Base-by-base conservation (phyloP, 75 land plant species). In the Selaginella moellendorffii region DNA sequence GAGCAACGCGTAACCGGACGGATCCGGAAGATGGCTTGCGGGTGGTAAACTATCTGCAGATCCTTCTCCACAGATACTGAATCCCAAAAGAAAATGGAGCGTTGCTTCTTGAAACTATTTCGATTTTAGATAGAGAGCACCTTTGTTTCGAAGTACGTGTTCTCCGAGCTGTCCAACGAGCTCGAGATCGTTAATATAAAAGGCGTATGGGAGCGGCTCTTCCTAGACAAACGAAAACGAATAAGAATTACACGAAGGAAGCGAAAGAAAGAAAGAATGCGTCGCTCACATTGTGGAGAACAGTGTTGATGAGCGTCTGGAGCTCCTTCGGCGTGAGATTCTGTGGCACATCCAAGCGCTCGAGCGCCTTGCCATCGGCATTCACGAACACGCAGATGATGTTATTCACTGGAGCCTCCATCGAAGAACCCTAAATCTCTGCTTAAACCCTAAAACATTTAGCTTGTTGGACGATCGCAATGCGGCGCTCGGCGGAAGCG, bases 201-300 rank as follows among this genome's bases (percentile, higher is more conserved):
- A 95, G 30, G 97, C 83, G 76, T 90, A 95, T 1, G 99, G 97
- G 58, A 95, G 42, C 63, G 73, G 85, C 68, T 95, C 99, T 69
- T 95, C 98, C 98, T 93, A 36, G 14, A n/a, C n/a, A 36, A 36
- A 36, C 46, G n/a, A 36, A 36, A 36, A 36, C 46, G 10, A 5
- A 36, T 14, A 36, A 5, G 14, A 5, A 36, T 14, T 14, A 36
- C 46, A 36, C 14, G 21, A 31, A 14, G 56, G 61, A 60, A 0
- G 9, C 8, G 72, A 21, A 31, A 36, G 46, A 36, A 14, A 36
- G 46, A 36, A 14, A 36, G 46, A 36, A 14, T 5, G 46, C 46
- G 14, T 5, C 5, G 29, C 61, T 77, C 62, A 91, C 97, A 66
- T 85, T 92, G 14, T 80, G 76, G 54, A 88, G 95, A 52, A 83